Conservation (phyloP, 2,329 filamentous ascomycete species). For the Fusarium sp. region DNA sequence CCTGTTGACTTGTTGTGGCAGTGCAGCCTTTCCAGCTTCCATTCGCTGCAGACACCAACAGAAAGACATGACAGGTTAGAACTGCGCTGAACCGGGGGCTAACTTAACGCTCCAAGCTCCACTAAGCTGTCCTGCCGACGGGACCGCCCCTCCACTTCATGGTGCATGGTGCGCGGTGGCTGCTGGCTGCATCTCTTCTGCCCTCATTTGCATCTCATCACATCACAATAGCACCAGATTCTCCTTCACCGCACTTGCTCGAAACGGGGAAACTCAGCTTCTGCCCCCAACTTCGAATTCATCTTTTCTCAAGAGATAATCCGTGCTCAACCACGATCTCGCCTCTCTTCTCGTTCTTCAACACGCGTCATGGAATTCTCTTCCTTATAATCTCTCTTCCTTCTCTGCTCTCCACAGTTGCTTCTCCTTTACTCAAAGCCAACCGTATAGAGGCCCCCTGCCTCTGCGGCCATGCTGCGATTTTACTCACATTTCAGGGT, state of each 20-base stretch:
- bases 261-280: constrained; percentile 7
- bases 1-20: constrained; percentile 34
- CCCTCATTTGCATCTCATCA: constrained; percentile 37
- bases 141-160: constrained; percentile 35
- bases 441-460: constrained; percentile 33
- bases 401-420: constrained; percentile 31
- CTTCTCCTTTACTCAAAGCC: constrained; percentile 25
- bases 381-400: constrained; percentile 26
- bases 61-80: constrained; percentile 1
- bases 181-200: constrained; percentile 25
- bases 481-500: constrained; percentile 42
- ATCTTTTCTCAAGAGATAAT: constrained; percentile 20
- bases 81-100: not conserved
- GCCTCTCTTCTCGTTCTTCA: constrained; percentile 23
- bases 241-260: constrained; percentile 38
- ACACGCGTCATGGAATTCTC: constrained; percentile 38
- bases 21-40: constrained; percentile 26
- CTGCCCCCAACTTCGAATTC: constrained; percentile 11
- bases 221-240: constrained; percentile 35
- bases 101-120: constrained; percentile 9
- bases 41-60: not conserved
- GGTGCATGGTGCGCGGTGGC: constrained; percentile 12
- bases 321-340: constrained; percentile 46
- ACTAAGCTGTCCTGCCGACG: constrained; percentile 31
- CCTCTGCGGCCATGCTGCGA: constrained; percentile 50